Evolutionary conservation across 2,329 filamentous ascomycete species (phyloP), one percentile per base, ranked within the genome.

Genomic region (Pyrenochaeta sp.): DNA sequence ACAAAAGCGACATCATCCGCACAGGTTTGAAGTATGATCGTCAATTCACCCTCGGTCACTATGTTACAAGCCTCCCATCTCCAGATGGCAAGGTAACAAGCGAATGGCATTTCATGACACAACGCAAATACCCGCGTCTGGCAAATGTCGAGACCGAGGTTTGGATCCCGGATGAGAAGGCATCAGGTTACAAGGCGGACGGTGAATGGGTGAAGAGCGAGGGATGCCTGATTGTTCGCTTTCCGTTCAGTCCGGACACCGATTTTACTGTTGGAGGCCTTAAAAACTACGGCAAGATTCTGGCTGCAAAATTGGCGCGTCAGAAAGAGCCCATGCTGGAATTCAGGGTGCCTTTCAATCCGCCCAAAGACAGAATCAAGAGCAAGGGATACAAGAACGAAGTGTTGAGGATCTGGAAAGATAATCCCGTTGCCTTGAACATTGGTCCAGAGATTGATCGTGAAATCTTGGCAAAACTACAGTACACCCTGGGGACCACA

Each of bases 21-120:
- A 83, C 82, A 2, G 90, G 91, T 2, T 41, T 96, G 43, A 81
- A 87, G 65, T 88, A 87, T 69, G 91, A 96, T 71, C 83, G 90
- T 5, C 82, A 93, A 56, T 96, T 91, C 74, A 87, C 84, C 34
- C 89, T 96, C 65, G 90, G 88, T 2, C 87, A 92, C 68, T 68
- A 77, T 27, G 67, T 75, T 23, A 71, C 71, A 4, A 68, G 68
- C 22, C 58, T 67, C 38, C 73, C 75, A 13, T 74, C 74, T 1
- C 55, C 75, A 17, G 72, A 78, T 3, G 74, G 77, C 8, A 61
- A 67, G 19, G 66, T 71, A 22, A 53, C 54, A 3, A 69, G 67
- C 44, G 60, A 67, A 41, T 94, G 89, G 89, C 79, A 84, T 10
- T 86, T 89, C 64, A 76, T 90, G 66, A 90, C 88, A 0, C 82